Conservation (phyloP, 495 filamentous ascomycete genomes). For the Talaromyces wortmannii region DNA sequence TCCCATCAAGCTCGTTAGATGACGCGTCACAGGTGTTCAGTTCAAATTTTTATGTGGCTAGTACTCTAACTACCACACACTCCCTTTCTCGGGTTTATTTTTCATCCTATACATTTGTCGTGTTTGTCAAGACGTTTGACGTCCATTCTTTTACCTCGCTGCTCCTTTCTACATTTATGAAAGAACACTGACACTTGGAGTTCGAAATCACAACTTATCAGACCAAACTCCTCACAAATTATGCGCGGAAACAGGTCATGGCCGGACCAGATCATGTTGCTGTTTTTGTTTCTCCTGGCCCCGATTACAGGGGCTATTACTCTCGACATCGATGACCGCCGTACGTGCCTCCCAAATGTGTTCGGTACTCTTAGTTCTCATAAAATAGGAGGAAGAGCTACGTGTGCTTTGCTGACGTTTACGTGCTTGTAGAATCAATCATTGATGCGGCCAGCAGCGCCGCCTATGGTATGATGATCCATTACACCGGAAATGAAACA, state of each 20-base stretch:
- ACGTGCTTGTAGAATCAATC: slow-evolving; percentile 49
- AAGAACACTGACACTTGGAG: too few species aligned
- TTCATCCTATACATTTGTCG: background rate
- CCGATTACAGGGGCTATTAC: slow-evolving; percentile 9
- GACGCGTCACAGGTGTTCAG: background rate
- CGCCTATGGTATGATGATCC: slow-evolving; percentile 59
- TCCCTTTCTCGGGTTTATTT: background rate
- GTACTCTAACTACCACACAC: background rate
- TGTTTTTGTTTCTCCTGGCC: slow-evolving; percentile 1
- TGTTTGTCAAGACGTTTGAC: too few species aligned
- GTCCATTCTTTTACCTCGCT: too few species aligned
- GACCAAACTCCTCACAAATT: background rate
- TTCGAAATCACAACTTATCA: too few species aligned
- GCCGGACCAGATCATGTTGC: background rate
- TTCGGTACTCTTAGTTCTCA: background rate
- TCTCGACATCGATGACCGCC: slow-evolving; percentile 8
- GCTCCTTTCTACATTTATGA: too few species aligned
- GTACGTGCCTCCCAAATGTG: slow-evolving; percentile 2
- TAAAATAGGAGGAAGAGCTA: too few species aligned
- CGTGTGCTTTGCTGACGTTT: background rate
- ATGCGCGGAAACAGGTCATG: background rate
- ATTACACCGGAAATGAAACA: slow-evolving; percentile 59
- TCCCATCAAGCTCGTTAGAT: background rate
- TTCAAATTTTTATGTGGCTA: background rate
- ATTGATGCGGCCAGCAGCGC: slow-evolving; percentile 52